Base-by-base conservation (phyloP, 2,329 filamentous ascomycete species). In the Fusarium nisikadoi region DNA sequence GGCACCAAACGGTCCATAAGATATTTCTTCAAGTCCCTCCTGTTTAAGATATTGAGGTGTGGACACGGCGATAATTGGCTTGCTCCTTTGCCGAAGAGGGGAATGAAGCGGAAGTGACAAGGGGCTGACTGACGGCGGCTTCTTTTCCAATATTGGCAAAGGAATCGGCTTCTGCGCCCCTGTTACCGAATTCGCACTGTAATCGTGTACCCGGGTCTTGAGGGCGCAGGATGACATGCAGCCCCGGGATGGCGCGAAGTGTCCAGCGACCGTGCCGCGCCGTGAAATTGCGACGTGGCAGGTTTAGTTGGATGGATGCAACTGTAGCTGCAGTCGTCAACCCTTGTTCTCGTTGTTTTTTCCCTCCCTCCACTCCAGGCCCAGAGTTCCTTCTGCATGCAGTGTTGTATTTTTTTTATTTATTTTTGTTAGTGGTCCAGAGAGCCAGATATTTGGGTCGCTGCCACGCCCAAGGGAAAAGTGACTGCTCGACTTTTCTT, bases 201-300 rank as follows among this genome's bases (percentile, higher is more conserved):
- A 55, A n/a, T 46, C 20, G 36, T 53, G 41, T 62, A 45, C 27
- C 20, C 38, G 19, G 59, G 43, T 71, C 58, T 68, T 74, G 69
- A 72, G 58, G 63, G 65, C 47, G 66, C 50, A 70, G 69, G 70
- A 78, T 78, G 76, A 78, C 75, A 78, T 77, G 74, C 76, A 78
- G 74, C 65, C 76, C 59, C 61, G 73, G 72, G 73, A 77, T 77
- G 76, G 75, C 75, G 75, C 64, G 62, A 76, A 76, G 74, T 70
- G 70, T 45, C 65, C 64, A 67, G 75, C 58, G 65, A 71, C 72
- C 72, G 74, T 70, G 73, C 73, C 76, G 75, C 75, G 66, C 76
- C 75, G 71, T 73, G 64, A 78, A 75, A 78, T 77, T 77, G 75
- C 75, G 75, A 78, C 76, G 75, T 78, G 75, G 76, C 76, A 76